Percentiles rank a stretch among this genome's conserved stretches.
These are phyloP conservation scores for Pseudonitzschia pungens DNA, from an alignment of 108 stramenopile species.

Conservation along the genomic window DNA sequence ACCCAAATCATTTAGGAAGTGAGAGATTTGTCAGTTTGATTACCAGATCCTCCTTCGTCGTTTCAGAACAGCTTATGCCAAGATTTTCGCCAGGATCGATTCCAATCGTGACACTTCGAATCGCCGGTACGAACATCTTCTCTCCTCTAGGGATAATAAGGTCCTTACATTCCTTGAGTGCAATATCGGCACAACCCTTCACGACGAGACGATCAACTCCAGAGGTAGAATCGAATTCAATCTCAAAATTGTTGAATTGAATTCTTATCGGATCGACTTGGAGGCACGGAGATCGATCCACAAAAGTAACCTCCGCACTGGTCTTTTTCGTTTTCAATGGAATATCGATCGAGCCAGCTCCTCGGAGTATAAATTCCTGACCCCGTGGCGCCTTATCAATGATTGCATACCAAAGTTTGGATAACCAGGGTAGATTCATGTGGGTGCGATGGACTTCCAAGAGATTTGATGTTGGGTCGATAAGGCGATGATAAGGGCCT, in stretches of 20 bases:
- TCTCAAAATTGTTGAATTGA: not conserved
- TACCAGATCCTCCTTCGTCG: constrained; percentile 3
- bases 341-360: not conserved
- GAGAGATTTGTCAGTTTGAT: not conserved
- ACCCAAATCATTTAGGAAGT: too few species aligned
- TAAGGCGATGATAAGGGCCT: constrained; percentile 1
- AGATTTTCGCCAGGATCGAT: not conserved
- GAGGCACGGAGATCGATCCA: constrained; percentile 3
- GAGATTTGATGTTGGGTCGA: constrained; percentile 11
- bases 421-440: not conserved
- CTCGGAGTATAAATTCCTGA: constrained; percentile 5
- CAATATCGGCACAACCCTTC: not conserved
- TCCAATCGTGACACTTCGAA: not conserved
- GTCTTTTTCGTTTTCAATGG: not conserved
- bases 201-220: not conserved
- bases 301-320: not conserved
- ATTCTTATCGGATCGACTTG: constrained; percentile 11
- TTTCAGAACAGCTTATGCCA: constrained; percentile 10
- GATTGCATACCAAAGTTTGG: constrained; percentile 9
- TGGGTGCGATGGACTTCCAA: not conserved
- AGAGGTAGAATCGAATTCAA: not conserved
- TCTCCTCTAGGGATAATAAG: not conserved
- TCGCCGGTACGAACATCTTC: not conserved
- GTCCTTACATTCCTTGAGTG: not conserved
- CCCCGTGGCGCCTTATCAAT: constrained; percentile 1